Evolutionary conservation across 2,329 filamentous ascomycete species (phyloP).

Genomic region (Nakataea oryzae): DNA sequence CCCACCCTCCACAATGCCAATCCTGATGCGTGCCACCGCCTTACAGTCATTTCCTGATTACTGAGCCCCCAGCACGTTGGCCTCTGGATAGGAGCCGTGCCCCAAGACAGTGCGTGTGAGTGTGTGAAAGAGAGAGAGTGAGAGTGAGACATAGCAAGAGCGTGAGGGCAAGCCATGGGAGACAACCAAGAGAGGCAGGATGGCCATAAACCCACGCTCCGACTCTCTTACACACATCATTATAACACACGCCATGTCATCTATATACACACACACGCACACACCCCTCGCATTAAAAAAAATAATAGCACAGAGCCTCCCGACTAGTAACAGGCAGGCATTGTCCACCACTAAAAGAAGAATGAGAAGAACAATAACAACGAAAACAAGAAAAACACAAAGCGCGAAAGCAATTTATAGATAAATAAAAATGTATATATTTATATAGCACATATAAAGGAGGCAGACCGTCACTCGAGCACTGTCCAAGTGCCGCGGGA

Average conservation of each 20-base stretch:
- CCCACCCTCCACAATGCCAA: background rate
- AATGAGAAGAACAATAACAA: conserved; percentile 5
- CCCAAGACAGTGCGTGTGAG: no score
- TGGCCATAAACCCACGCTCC: background rate
- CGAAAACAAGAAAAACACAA: background rate
- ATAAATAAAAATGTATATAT: no score
- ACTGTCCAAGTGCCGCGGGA: background rate
- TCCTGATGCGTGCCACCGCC: background rate
- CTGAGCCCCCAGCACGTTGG: background rate
- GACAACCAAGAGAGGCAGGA: background rate
- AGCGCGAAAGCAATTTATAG: background rate
- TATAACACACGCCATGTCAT: background rate
- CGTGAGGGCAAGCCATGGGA: background rate
- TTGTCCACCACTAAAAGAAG: background rate
- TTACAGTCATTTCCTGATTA: background rate
- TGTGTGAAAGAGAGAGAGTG: no score
- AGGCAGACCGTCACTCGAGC: no score
- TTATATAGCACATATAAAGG: no score
- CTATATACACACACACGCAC: no score
- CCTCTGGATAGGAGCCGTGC: background rate
- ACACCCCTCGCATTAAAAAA: no score
- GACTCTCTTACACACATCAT: background rate
- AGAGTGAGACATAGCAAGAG: background rate
- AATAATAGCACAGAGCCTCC: background rate
- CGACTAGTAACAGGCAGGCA: background rate